A percentile compares a stretch with the other conserved stretches of the same genome.
Conservation (phyloP, 1,284 basidiomycete species). For the Ganoderma lucidum region DNA sequence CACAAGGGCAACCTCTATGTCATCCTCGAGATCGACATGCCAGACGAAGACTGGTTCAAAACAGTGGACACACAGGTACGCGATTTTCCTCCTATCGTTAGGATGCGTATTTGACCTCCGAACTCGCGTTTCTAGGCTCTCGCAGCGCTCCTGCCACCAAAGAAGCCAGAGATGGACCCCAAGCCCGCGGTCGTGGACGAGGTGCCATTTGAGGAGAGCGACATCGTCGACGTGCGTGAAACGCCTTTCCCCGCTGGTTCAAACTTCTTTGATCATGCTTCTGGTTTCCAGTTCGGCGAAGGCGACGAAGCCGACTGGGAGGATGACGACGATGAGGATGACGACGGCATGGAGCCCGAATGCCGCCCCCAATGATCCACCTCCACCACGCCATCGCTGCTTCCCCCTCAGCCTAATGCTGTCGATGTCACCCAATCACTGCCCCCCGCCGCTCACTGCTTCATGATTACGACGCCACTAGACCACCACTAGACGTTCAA, state of each 20-base stretch:
- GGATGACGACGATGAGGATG: constrained; percentile 73
- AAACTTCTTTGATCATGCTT: constrained; percentile 77
- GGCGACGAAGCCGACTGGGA: constrained; percentile 55
- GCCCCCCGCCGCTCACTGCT: neutral
- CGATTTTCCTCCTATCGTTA: neutral
- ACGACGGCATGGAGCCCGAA: constrained; percentile 63
- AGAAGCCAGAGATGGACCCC: constrained; percentile 76
- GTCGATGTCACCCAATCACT: neutral
- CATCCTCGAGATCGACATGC: constrained; percentile 88
- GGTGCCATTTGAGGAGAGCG: constrained; percentile 75
- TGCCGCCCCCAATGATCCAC: constrained; percentile 63
- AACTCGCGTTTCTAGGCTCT: constrained; percentile 58
- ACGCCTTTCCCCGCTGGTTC: constrained; percentile 71
- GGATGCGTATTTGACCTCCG: neutral
- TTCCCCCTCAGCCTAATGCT: neutral
- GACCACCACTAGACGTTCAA: constrained; percentile 15
- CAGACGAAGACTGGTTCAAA: constrained; percentile 72
- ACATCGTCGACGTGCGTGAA: constrained; percentile 81
- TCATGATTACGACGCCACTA: constrained; percentile 13
- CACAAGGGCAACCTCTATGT: constrained; percentile 85
- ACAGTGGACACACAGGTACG: constrained; percentile 64
- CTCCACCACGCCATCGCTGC: neutral
- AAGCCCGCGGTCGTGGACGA: constrained; percentile 76
- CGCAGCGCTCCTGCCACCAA: constrained; percentile 73
- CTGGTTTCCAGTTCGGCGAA: constrained; percentile 75